phyloP scores from a whole-genome alignment of 495 filamentous ascomycete species.

The Evansstolkia leycettana region DNA sequence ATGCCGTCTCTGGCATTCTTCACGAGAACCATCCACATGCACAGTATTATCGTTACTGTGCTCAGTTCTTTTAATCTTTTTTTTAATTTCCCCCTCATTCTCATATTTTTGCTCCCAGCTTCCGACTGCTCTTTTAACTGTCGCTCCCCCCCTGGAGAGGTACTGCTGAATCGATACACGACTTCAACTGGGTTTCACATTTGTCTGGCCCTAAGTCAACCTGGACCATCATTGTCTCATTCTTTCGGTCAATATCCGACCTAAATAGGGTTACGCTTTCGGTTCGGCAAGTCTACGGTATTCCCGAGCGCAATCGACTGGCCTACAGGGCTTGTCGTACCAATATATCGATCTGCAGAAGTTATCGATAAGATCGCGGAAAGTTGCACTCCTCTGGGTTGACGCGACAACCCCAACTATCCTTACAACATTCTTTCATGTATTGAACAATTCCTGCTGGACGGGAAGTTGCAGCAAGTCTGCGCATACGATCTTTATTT shows the following conservation, averaged over 20 bases:
- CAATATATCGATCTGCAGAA: not conserved
- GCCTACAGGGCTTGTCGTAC: no score
- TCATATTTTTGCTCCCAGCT: conserved; percentile 1
- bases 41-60: conserved; percentile 17
- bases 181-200: not conserved
- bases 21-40: conserved; percentile 29
- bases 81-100: conserved; percentile 8
- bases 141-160: not conserved
- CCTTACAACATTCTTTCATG: conserved; percentile 5
- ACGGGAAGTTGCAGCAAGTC: conserved; percentile 16
- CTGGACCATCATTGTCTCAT: no score
- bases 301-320: not conserved
- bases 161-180: not conserved
- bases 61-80: conserved; percentile 6
- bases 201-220: not conserved
- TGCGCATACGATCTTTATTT: not conserved
- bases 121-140: conserved; percentile 16
- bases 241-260: not conserved
- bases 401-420: conserved; percentile 33
- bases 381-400: conserved; percentile 14
- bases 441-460: conserved; percentile 21
- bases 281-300: not conserved
- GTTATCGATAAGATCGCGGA: not conserved
- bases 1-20: conserved; percentile 16
- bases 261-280: not conserved